Base-by-base conservation (phyloP, 1,284 basidiomycete species). In the Marasmius fiardii region DNA sequence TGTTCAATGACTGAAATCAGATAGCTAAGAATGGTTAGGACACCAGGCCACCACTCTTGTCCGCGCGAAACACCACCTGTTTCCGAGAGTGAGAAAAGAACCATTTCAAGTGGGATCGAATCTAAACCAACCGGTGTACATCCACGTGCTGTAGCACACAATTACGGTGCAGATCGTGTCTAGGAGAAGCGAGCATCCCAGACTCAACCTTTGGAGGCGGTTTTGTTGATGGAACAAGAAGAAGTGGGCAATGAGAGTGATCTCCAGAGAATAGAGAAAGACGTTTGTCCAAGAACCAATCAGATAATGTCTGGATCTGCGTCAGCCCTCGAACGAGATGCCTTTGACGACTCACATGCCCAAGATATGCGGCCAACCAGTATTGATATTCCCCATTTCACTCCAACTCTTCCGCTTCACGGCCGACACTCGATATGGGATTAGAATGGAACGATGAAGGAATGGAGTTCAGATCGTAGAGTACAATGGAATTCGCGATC, bases 91-190 rank as follows among this genome's bases (percentile, higher is more conserved):
- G 20, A 7, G 20, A 14, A 2, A 14, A 7, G 20, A 20, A 41
- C n/a, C n/a, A n/a, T n/a, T 16, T 18, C 14, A n/a, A 7, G 39
- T 6, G n/a, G n/a, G 11, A 41, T 14, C 16, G 10, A 14, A 31
- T 23, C 18, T n/a, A n/a, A 28, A 50, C 55, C 18, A 41, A 56
- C 55, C 43, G 7, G 20, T 41, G n/a, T 18, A 7, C 11, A 39
- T 26, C 28, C 48, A 56, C 8, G 43, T 43, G 39, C 47, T 33
- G 43, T 52, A 56, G 21, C 55, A 56, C 23, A 48, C 35, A 3
- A 56, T 26, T 5, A 14, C 35, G 5, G 55, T 48, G 20, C 51
- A 56, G 4, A 23, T 26, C 23, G 51, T 49, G 51, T 56, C 55
- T 7, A 53, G 44, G 18, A 31, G 23, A 37, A 56, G 41, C 16